Evolutionary conservation across 2,329 filamentous ascomycete species (phyloP).

Genomic region (Colletotrichum euphorbiae): DNA sequence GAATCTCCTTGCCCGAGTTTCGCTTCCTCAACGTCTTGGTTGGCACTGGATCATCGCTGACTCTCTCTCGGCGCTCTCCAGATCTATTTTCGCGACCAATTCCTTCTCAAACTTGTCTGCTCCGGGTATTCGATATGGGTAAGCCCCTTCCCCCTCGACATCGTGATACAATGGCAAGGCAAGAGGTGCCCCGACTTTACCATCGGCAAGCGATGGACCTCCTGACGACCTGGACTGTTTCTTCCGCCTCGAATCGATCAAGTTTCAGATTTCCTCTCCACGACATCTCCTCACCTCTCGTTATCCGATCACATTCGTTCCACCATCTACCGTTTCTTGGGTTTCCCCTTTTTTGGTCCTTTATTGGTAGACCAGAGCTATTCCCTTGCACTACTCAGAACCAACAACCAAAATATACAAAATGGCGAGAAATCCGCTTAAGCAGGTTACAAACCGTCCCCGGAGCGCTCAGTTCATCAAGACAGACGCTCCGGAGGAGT

Average conservation of each 20-base stretch:
- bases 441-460: slow-evolving; percentile 58
- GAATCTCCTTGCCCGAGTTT: neutral
- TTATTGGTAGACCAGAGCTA: slow-evolving; percentile 47
- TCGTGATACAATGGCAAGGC: slow-evolving; percentile 36
- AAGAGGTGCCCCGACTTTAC: slow-evolving; percentile 25
- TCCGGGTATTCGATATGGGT: slow-evolving; percentile 57
- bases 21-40: neutral
- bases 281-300: slow-evolving; percentile 44
- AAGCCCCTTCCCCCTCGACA: slow-evolving; percentile 52
- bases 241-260: slow-evolving; percentile 38
- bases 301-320: slow-evolving; percentile 53
- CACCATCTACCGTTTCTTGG: slow-evolving; percentile 62
- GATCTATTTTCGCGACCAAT: slow-evolving; percentile 43
- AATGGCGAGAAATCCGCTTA: slow-evolving; percentile 57
- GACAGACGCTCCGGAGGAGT: slow-evolving; percentile 15
- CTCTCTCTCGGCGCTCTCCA: slow-evolving; percentile 40
- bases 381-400: slow-evolving; percentile 46
- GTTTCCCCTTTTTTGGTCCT: slow-evolving; percentile 49
- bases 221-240: neutral
- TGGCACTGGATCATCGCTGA: slow-evolving; percentile 43
- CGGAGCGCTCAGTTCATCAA: slow-evolving; percentile 63
- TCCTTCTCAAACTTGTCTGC: slow-evolving; percentile 44
- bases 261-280: slow-evolving; percentile 43
- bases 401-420: slow-evolving; percentile 43
- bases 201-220: neutral